Evolutionary conservation across 176 grass and related monocot genomes (phyloP), one percentile per base, ranked within the genome.

Genomic region (Pontederia paniculata): DNA sequence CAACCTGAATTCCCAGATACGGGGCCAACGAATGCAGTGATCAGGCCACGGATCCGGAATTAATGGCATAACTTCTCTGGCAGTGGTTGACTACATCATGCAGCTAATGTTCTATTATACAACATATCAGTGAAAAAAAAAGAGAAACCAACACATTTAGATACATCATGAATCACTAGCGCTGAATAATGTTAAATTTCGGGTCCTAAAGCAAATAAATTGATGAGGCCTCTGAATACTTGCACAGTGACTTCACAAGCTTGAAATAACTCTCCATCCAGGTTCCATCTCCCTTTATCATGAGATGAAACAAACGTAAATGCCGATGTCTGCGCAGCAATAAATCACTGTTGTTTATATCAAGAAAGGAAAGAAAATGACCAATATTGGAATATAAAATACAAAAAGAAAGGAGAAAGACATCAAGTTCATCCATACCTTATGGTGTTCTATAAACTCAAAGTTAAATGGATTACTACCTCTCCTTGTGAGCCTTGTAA

Each of bases 391-490:
- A 21, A 20, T 0, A 52, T 12, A 71, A 12, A 12, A 41, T 2
- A 22, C 9, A 41, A 46, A 51, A 50, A 0, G 14, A 46, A 45
- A 45, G 41, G 21, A 19, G 31, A 47, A 54, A 52, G 44, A 21
- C 57, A 47, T 25, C 23, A 17, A 44, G 9, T 17, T 5, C 17
- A 54, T n/a, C 18, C 19, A 54, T 57, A 90, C 91, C 83, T 97
- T 97, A 63, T 84, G 86, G 65, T 97, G 91, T 76, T 90, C 82
- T 46, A 97, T 75, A 65, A 97, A 97, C 48, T 75, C 81, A 73
- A 86, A 87, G 23, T 70, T 86, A 46, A 97, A 65, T 16, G 82
- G 85, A 28, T 96, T 80, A 17, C 74, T 84, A 19, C 86, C 91
- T 50, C 78, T 88, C 77, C 77, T 96, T 44, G 86, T 83, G 41